phyloP scores from a whole-genome alignment of 139 green algal genomes.

The Tetraselmis chui region DNA sequence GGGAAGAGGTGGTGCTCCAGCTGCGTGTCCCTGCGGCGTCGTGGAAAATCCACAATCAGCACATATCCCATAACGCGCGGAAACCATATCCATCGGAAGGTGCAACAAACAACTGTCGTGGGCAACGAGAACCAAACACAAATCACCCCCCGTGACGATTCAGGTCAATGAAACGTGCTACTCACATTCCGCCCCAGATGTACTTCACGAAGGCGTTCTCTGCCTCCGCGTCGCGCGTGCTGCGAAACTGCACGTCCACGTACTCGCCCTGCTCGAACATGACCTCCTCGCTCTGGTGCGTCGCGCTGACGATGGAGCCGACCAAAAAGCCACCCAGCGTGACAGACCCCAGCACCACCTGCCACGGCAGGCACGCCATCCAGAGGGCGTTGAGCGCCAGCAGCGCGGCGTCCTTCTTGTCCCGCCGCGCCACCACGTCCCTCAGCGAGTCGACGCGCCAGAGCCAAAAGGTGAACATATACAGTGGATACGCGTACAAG shows the following conservation, averaged over 20 bases:
- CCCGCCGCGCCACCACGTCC: slow-evolving; percentile 4
- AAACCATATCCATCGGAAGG: no score
- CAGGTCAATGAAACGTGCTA: not conserved
- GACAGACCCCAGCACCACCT: slow-evolving; percentile 17
- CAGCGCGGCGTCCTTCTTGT: slow-evolving; percentile 17
- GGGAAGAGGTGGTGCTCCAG: slow-evolving; percentile 29
- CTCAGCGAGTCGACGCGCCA: slow-evolving; percentile 17
- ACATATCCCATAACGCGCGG: no score
- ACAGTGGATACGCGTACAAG: slow-evolving; percentile 25
- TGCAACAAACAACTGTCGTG: no score
- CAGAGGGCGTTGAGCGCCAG: slow-evolving; percentile 15
- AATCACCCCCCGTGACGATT: not conserved
- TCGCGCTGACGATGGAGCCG: slow-evolving; percentile 18
- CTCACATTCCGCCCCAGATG: slow-evolving; percentile 26
- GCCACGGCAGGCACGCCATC: slow-evolving; percentile 8
- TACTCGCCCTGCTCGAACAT: slow-evolving; percentile 25
- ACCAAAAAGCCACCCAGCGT: slow-evolving; percentile 20
- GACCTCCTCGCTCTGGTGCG: slow-evolving; percentile 30
- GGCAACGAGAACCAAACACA: no score
- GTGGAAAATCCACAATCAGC: no score
- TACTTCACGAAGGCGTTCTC: slow-evolving; percentile 22
- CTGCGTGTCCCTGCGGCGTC: slow-evolving; percentile 32
- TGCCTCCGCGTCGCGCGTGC: slow-evolving; percentile 25
- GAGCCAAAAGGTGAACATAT: slow-evolving; percentile 26
- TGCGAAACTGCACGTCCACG: slow-evolving; percentile 25